Conservation (phyloP, 1,284 basidiomycete genomes). For the Somion occarium region DNA sequence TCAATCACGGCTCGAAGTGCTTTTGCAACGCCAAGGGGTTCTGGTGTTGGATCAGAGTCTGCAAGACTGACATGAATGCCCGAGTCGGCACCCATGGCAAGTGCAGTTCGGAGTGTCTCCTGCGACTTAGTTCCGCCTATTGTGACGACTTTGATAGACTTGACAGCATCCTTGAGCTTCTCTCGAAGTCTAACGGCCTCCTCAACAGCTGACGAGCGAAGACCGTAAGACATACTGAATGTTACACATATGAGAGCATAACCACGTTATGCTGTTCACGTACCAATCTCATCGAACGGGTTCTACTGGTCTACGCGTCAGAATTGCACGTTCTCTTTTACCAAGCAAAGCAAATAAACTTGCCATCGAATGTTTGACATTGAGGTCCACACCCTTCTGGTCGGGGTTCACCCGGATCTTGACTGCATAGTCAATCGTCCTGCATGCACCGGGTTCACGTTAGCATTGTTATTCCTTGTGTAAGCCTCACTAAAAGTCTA, state of each 20-base stretch:
- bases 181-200: slow-evolving; percentile 94
- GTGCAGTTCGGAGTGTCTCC: slow-evolving; percentile 92
- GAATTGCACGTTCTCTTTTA: not conserved
- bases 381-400: slow-evolving; percentile 90
- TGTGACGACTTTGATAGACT: slow-evolving; percentile 87
- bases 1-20: slow-evolving; percentile 77
- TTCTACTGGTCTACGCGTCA: slow-evolving; percentile 49
- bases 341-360: slow-evolving; percentile 19
- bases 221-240: no score
- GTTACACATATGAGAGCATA: not conserved
- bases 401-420: slow-evolving; percentile 93
- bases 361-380: slow-evolving; percentile 97
- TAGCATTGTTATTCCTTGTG: slow-evolving; percentile 17
- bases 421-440: slow-evolving; percentile 80
- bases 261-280: slow-evolving; percentile 19
- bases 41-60: slow-evolving; percentile 68
- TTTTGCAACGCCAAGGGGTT: slow-evolving; percentile 87
- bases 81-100: slow-evolving; percentile 97
- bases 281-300: slow-evolving; percentile 95
- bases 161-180: slow-evolving; percentile 69
- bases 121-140: slow-evolving; percentile 89
- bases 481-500: no score
- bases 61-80: slow-evolving; percentile 88
- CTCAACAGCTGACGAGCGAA: slow-evolving; percentile 73
- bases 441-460: slow-evolving; percentile 22